Evolutionary conservation across 208 protist genomes (phyloP).

Genomic region (Vickermania ingenoplastis): DNA sequence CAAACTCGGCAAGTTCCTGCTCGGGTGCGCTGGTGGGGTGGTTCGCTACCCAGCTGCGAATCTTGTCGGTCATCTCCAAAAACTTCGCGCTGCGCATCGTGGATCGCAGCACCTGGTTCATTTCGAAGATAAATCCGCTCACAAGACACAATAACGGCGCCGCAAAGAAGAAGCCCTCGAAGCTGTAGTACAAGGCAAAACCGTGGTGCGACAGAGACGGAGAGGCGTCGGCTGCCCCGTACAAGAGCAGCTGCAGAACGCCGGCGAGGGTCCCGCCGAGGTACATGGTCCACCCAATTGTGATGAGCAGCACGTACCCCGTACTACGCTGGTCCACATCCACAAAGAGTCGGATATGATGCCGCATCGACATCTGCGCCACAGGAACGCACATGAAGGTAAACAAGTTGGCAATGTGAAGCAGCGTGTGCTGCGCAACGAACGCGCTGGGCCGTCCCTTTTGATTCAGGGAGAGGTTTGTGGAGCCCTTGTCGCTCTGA

Average conservation of each 20-base stretch:
- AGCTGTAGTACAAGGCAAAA: conserved; percentile 20
- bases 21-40: background rate
- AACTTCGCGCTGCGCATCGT: conserved; percentile 10
- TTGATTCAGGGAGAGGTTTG: background rate
- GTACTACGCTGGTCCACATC: background rate
- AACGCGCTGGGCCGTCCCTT: background rate
- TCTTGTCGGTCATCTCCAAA: background rate
- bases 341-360: conserved; percentile 27
- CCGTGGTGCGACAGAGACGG: background rate
- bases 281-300: conserved; percentile 57
- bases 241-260: conserved; percentile 16
- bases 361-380: conserved; percentile 49
- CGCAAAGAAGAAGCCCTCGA: conserved; percentile 31
- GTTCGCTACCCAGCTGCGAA: background rate
- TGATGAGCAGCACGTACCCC: conserved; percentile 47
- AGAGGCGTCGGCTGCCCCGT: conserved; percentile 12
- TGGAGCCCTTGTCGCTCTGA: background rate
- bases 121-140: conserved; percentile 35
- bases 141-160: conserved; percentile 45
- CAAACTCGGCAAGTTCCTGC: background rate
- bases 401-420: conserved; percentile 27
- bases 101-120: conserved; percentile 14
- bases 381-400: conserved; percentile 27
- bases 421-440: conserved; percentile 4
- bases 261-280: conserved; percentile 17